A percentile compares a stretch with the other conserved stretches of the same genome.
These are phyloP conservation scores for Pseudonitzschia delicatissima DNA, from an alignment of 108 stramenopile genomes.

Conservation along the genomic window DNA sequence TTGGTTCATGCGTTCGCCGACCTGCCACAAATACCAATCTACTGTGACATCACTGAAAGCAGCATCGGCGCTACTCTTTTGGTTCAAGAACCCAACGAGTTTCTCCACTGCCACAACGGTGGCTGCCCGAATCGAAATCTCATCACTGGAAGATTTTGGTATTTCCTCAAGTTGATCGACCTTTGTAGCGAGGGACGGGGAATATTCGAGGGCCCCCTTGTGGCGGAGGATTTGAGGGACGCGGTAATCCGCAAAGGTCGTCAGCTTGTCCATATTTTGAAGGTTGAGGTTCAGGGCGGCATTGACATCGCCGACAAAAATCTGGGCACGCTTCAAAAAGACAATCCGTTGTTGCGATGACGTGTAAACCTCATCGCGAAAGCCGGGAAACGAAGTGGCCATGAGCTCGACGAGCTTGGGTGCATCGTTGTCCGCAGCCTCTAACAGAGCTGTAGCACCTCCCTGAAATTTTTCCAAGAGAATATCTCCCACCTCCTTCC, in stretches of 20 bases:
- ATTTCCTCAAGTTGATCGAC: constrained; percentile 67
- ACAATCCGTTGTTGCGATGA: constrained; percentile 24
- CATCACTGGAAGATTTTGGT: constrained; percentile 51
- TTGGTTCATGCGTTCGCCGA: constrained; percentile 69
- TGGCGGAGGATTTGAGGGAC: constrained; percentile 88
- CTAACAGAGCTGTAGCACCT: constrained; percentile 57
- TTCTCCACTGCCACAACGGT: constrained; percentile 88
- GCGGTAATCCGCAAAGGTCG: constrained; percentile 93
- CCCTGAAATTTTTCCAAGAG: constrained; percentile 52
- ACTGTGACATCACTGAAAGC: constrained; percentile 72
- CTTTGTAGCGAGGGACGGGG: constrained; percentile 33
- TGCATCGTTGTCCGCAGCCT: constrained; percentile 49
- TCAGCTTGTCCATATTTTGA: constrained; percentile 48
- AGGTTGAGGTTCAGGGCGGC: constrained; percentile 55
- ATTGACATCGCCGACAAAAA: constrained; percentile 85
- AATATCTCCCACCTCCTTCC: constrained; percentile 73
- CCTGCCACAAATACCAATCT: constrained; percentile 90
- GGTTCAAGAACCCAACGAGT: constrained; percentile 50
- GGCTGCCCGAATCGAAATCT: constrained; percentile 83
- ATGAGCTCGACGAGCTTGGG: constrained; percentile 58
- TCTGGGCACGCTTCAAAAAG: constrained; percentile 93
- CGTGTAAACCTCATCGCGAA: constrained; percentile 58
- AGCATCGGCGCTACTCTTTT: constrained; percentile 3
- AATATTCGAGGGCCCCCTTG: constrained; percentile 64
- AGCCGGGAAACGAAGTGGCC: constrained; percentile 71